Conservation (phyloP, 139 green algal species). For the Gonium pectorale region DNA sequence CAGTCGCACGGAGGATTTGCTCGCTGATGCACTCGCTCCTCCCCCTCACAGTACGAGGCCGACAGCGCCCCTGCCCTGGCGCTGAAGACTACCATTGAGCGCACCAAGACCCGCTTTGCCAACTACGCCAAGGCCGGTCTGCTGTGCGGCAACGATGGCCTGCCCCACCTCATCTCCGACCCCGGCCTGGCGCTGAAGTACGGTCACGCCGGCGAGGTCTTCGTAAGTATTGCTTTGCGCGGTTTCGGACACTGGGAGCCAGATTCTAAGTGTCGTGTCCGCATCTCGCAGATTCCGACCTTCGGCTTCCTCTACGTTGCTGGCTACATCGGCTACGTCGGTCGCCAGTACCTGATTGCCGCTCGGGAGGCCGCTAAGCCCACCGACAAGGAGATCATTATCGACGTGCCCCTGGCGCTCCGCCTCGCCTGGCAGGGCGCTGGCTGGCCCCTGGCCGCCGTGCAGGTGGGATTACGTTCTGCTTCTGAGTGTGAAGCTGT, state of each 20-base stretch:
- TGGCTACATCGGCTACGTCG: constrained; percentile 96
- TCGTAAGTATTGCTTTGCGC: constrained; percentile 75
- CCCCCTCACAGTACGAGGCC: constrained; percentile 87
- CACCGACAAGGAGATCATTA: constrained; percentile 98
- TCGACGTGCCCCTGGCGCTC: constrained; percentile 93
- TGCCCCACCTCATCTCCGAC: constrained; percentile 98
- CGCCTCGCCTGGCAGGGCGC: constrained; percentile 76
- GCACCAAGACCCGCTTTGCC: constrained; percentile 94
- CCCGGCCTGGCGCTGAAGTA: constrained; percentile 93
- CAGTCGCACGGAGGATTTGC: too few species aligned
- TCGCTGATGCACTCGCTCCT: background rate
- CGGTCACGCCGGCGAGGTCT: constrained; percentile 94
- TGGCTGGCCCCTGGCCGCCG: constrained; percentile 84
- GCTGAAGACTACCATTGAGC: constrained; percentile 94
- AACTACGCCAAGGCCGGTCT: constrained; percentile 93
- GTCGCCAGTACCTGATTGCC: constrained; percentile 90
- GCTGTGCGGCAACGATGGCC: constrained; percentile 97
- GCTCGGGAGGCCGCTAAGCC: constrained; percentile 63
- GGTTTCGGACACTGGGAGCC: background rate
- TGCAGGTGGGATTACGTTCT: constrained; percentile 40
- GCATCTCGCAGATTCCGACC: constrained; percentile 85
- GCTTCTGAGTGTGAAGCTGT: background rate
- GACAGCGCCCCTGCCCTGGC: constrained; percentile 89
- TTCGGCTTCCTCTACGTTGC: constrained; percentile 98
- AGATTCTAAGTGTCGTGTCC: background rate